A percentile compares a stretch with the other conserved stretches of the same genome.
Evolutionary conservation across 164 flowering plant genomes (phyloP).

Genomic region (Umbellularia californica): DNA sequence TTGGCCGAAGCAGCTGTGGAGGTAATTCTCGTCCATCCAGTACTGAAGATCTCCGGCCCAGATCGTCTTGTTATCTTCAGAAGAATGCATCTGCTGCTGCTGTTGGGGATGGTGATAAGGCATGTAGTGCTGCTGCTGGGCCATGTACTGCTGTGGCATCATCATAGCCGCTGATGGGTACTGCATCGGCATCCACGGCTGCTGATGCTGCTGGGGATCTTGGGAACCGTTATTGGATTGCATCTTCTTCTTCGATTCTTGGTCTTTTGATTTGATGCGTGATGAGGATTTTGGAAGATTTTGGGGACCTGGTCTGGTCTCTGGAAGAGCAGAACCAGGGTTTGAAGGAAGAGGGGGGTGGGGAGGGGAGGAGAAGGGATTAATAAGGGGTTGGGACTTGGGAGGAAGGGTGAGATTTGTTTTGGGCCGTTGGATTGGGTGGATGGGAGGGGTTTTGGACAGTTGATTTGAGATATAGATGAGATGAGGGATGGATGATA

Average conservation of each 20-base stretch:
- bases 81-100: constrained; percentile 26
- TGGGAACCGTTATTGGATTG: constrained; percentile 39
- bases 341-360: background rate
- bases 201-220: constrained; percentile 19
- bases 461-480: background rate
- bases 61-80: constrained; percentile 63
- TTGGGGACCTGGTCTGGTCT: constrained; percentile 7
- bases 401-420: constrained; percentile 4
- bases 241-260: constrained; percentile 23
- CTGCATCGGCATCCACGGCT: constrained; percentile 67
- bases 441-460: background rate
- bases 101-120: constrained; percentile 36
- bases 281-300: constrained; percentile 2
- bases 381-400: constrained; percentile 7
- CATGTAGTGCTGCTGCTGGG: constrained; percentile 39
- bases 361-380: background rate
- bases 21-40: constrained; percentile 95
- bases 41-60: constrained; percentile 87
- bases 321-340: constrained; percentile 21
- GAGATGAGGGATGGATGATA: too few relatives aligned
- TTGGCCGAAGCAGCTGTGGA: constrained; percentile 61
- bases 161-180: constrained; percentile 70
- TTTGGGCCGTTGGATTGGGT: constrained; percentile 14
- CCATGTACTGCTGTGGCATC: constrained; percentile 55
- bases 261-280: background rate